Percentiles rank a stretch among this genome's conserved stretches.
Evolutionary conservation across 257 asterid species (phyloP).

Genomic region (Marsdenia floribunda): DNA sequence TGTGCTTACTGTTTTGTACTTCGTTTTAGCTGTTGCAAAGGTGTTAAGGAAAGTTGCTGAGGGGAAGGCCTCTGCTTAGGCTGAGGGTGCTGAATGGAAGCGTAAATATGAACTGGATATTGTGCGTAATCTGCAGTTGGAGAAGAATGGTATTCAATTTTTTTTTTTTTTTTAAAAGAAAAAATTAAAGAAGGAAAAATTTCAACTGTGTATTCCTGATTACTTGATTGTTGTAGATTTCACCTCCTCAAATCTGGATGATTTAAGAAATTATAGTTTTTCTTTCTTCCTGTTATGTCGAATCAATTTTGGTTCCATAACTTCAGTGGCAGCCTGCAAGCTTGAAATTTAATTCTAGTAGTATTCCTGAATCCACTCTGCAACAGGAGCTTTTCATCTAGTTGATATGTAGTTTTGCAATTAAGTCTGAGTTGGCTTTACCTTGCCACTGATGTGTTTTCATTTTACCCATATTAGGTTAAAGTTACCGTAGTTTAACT

Average conservation of each 20-base stretch:
- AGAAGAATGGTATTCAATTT: constrained; percentile 53
- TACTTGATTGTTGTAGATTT: background rate
- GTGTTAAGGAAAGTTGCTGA: constrained; percentile 65
- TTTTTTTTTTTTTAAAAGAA: background rate
- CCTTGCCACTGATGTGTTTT: background rate
- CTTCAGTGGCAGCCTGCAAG: background rate
- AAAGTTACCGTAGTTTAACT: background rate
- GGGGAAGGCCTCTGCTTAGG: constrained; percentile 87
- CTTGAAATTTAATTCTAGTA: background rate
- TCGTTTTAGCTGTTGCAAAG: constrained; percentile 69
- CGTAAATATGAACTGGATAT: constrained; percentile 81
- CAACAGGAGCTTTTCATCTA: background rate
- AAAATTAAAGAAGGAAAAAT: no score
- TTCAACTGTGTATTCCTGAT: background rate
- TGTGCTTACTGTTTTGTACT: constrained; percentile 7
- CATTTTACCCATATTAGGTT: background rate
- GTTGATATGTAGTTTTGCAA: background rate
- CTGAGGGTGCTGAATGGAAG: constrained; percentile 96
- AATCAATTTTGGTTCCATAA: background rate
- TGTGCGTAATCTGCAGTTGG: constrained; percentile 55
- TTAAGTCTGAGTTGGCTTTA: background rate
- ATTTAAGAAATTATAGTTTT: background rate
- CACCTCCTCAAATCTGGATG: background rate
- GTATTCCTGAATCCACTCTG: background rate
- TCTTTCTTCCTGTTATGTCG: background rate